Base-by-base conservation (phyloP, 1,284 basidiomycete species). In the Athelia psychrophila region DNA sequence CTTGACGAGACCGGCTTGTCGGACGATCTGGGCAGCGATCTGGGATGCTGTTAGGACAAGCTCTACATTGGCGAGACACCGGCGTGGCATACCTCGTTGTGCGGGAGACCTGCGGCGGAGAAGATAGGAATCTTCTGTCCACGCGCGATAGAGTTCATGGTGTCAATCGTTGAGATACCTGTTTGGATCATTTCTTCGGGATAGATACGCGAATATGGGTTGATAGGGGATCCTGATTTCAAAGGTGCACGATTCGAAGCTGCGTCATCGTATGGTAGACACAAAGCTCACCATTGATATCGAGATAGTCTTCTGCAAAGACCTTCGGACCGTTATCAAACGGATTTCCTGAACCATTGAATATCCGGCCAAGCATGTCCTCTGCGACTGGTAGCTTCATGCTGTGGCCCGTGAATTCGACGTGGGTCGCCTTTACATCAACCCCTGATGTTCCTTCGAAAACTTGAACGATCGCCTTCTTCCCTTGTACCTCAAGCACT, bases 111-210 rank as follows among this genome's bases (percentile, higher is more conserved):
- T 54, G 97, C 93, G 45, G 97, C 97, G 54, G 95, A 98, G 81
- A 99, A 99, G 71, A 99, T 99, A 56, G 97, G 97, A 59, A 99
- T 99, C 84, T 99, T 99, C 74, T 99, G 97, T 45, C 97, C 97
- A 78, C 97, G 94, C 53, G 97, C 97, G 68, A 99, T 99, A 56
- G 96, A 97, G 77, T 99, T 97, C 95, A 98, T 98, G 48, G 86
- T 88, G 72, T 98, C 95, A 67, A 98, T 98, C 30, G 97, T 99
- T 36, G 96, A 98, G 68, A 99, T 99, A 77, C 97, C 97, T 19
- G 97, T 99, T 73, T 99, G 97, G 61, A 99, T 99, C 97, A 99
- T 99, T 77, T 99, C 96, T 74, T 99, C 97, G 57, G 97, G 97
- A 76, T 99, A 99, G 74, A 98, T 98, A 69, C 97, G 95, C 56